Evolutionary conservation across 225 moss, liverwort and hornwort species (phyloP).

Genomic region (Antitrichia curtipendula): DNA sequence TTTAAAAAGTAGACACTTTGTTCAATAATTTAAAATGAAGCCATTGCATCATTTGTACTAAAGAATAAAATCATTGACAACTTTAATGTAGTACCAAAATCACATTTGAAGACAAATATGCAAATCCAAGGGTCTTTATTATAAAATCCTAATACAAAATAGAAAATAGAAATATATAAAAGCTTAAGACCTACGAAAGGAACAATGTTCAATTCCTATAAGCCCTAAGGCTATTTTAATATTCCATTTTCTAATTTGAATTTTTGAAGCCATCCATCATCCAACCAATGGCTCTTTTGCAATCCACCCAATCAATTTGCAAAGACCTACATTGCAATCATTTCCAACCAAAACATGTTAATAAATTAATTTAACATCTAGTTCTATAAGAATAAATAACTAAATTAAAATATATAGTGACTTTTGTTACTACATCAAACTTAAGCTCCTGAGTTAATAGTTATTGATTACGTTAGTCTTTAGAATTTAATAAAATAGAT

Average conservation of each 20-base stretch:
- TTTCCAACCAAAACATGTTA: neutral
- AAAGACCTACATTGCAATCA: neutral
- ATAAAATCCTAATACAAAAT: neutral
- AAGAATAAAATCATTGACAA: neutral
- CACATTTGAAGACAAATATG: neutral
- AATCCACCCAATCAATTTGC: neutral
- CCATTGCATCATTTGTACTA: neutral
- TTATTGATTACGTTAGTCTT: neutral
- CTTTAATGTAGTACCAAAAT: neutral
- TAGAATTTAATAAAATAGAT: neutral
- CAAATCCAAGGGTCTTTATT: neutral
- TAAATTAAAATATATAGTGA: neutral
- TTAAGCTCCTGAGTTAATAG: neutral
- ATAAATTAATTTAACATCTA: neutral
- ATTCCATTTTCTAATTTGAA: neutral
- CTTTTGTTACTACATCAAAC: neutral
- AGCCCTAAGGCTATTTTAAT: neutral
- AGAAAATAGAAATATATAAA: neutral
- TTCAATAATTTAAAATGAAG: neutral
- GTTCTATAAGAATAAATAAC: neutral
- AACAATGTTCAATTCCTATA: neutral
- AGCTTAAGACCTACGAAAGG: neutral
- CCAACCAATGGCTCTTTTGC: neutral
- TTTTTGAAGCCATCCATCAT: neutral
- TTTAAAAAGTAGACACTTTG: rapidly evolving